A percentile compares a stretch with the other conserved stretches of the same genome.
phyloP scores from a whole-genome alignment of 169 alveolate species.

The Plasmodium yoelii region DNA sequence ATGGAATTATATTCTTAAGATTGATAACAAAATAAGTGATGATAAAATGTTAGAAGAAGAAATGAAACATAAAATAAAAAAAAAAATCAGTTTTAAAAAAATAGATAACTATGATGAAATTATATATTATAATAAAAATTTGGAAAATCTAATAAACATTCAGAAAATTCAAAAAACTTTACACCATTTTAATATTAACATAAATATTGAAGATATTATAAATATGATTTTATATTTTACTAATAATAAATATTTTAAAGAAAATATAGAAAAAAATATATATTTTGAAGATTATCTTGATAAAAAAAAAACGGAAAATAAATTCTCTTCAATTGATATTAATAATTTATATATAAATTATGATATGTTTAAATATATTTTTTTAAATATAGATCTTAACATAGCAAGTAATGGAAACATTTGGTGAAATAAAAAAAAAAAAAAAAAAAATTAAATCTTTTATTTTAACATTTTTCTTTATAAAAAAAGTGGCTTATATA shows the following conservation, averaged over 20 bases:
- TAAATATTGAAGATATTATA: constrained; percentile 57
- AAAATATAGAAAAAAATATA: constrained; percentile 27
- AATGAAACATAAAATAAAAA: constrained; percentile 55
- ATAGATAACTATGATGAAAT: constrained; percentile 53
- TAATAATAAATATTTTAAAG: constrained; percentile 36
- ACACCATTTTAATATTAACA: constrained; percentile 53
- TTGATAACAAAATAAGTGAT: constrained; percentile 64
- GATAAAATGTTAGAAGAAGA: constrained; percentile 56
- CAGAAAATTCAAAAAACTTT: constrained; percentile 55
- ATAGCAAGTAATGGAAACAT: constrained; percentile 55
- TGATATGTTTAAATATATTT: constrained; percentile 54
- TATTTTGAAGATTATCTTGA: constrained; percentile 48
- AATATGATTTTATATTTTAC: constrained; percentile 60
- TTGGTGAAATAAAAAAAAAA: constrained; percentile 23
- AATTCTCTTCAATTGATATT: constrained; percentile 39
- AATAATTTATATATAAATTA: constrained; percentile 45
- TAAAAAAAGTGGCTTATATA: no score
- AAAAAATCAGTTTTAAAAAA: constrained; percentile 28
- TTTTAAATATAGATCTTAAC: constrained; percentile 62
- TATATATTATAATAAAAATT: constrained; percentile 61
- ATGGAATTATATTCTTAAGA: constrained; percentile 62
- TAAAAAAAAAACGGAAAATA: constrained; percentile 11
- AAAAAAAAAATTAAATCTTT: no score
- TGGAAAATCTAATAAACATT: constrained; percentile 33
- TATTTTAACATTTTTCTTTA: no score